Evolutionary conservation across 163 green algal species (phyloP), one percentile per base, ranked within the genome.

Genomic region (Chlamydomonas reinhardtii): DNA sequence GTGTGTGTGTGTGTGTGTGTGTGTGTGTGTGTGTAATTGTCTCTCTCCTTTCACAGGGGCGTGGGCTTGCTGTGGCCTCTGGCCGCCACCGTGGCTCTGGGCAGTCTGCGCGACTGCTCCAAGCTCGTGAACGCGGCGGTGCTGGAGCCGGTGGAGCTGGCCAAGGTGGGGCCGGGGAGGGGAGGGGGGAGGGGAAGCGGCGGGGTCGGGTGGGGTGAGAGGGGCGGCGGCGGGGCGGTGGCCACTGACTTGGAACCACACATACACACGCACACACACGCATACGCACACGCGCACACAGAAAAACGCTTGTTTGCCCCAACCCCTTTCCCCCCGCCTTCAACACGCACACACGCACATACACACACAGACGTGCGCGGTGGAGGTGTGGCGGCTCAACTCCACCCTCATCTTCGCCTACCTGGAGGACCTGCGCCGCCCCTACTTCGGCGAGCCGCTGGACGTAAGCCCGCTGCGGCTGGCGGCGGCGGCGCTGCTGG

Each of bases 391-490:
- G 77, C 56, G 56, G 22, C 68, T 70, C 77, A 70, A 20, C 68
- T 19, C 31, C 25, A 20, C 8, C 14, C 2, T 31, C 39, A 76
- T 69, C 39, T 76, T 84, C 48, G 32, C 66, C 15, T 48, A 70
- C n/a, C 48, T 84, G 65, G 66, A 76, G n/a, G 77, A 69, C 24
- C 65, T 84, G 29, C 65, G 77, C 4, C 77, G 77, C n/a, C 77
- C 77, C 39, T 84, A 84, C 77, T 84, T 71, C 66, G 77, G 77
- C 17, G 77, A 84, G 66, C 77, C 77, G 66, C 77, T 84, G n/a
- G 77, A 84, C 32, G 66, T 84, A 48, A 76, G 66, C 3, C 32
- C 70, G 31, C 16, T 69, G 27, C 77, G 77, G 31, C 39, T 84
- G 77, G 4, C 35, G n/a, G 20, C 68, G 19, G 43, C 65, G n/a